Base-by-base conservation (phyloP, 192 early-diverging fungal genomes). In the Backusella westeae region DNA sequence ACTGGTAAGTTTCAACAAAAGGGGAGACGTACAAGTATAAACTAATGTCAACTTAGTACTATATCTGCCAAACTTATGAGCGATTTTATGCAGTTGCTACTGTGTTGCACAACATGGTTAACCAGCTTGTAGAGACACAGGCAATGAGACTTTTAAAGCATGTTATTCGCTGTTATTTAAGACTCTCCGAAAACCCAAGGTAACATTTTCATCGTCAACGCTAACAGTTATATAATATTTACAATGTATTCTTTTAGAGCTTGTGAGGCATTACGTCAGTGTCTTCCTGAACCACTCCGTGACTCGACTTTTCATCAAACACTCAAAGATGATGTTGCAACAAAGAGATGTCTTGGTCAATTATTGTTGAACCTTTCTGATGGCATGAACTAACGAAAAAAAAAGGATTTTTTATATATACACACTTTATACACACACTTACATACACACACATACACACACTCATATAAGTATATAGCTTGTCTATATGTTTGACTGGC, bases 31-130 rank as follows among this genome's bases (percentile, higher is more conserved):
- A 84, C 32, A 78, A 82, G 14, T 71, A 49, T n/a, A 87, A 80
- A 4, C 80, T 81, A 71, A 80, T 44, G 42, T 14, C 4, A 15
- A 19, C 15, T 44, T 84, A 81, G 80, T 77, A 84, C 53, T 96
- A 96, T 78, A 95, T 96, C 59, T 96, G 94, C 78, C 94, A 95
- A 77, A 96, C 94, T 17, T 95, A 95, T 70, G 94, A 96, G 65
- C 91, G 97, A 4, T 95, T 99, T 79, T 96, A 94, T 76, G 97
- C 97, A 53, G 96, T 99, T 5, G 91, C 91, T n/a, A 96, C 95
- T 14, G 96, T 98, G 3, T 88, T 99, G 35, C 90, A 92, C 80
- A 96, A 95, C 78, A 96, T 99, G 90, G 95, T 99, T 36, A 90
- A 85, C 71, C 96, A 98, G 79, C 87, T 99, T 67, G 93, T 95